Evolutionary conservation across 305 asterid genomes (phyloP).

Genomic region (Fraxinus angustifolia): DNA sequence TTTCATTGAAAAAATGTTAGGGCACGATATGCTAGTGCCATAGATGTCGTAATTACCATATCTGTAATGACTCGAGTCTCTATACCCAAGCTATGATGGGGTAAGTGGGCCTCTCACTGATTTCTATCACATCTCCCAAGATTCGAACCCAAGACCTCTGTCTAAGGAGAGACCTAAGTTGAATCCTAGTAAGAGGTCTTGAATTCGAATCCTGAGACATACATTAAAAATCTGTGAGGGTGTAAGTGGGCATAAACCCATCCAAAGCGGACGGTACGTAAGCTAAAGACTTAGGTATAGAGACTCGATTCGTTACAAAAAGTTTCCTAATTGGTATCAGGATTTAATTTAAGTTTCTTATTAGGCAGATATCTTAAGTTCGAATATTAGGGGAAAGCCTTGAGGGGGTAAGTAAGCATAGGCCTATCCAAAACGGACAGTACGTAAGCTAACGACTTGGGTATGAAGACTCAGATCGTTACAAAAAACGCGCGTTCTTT

Average conservation of each 20-base stretch:
- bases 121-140: neutral
- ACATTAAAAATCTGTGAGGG: neutral
- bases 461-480: neutral
- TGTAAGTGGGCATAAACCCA: neutral
- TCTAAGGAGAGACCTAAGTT: neutral
- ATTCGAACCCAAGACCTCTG: neutral
- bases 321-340: neutral
- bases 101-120: neutral
- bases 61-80: neutral
- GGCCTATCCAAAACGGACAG: neutral
- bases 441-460: neutral
- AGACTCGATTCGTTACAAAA: neutral
- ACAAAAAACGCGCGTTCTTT: neutral
- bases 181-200: neutral
- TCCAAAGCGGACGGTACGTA: neutral
- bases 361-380: neutral
- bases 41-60: neutral
- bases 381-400: neutral
- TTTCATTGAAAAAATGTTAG: neutral
- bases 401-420: neutral
- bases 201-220: too few relatives aligned
- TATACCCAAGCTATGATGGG: neutral
- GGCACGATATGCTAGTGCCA: too few relatives aligned
- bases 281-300: neutral
- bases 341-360: neutral